phyloP scores from a whole-genome alignment of 2,329 filamentous ascomycete species.

The Trichoderma sp. region DNA sequence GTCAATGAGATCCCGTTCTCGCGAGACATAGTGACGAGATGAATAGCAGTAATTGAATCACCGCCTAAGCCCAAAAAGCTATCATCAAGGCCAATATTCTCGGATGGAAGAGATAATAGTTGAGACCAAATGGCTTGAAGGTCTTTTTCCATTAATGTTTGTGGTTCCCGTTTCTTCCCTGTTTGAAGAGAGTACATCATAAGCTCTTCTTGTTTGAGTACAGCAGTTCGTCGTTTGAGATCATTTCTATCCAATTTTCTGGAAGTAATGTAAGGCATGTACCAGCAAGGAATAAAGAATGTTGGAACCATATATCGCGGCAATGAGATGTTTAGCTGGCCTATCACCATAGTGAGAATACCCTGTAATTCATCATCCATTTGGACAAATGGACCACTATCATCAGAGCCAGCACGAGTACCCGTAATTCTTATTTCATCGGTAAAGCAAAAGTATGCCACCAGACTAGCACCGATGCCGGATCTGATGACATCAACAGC shows the following conservation, averaged over 20 bases:
- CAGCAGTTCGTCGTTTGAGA: not conserved
- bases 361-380: constrained; percentile 14
- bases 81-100: constrained; percentile 22
- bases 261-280: constrained; percentile 26
- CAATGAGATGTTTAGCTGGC: constrained; percentile 17
- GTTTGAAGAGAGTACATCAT: constrained; percentile 7
- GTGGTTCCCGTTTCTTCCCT: constrained; percentile 4
- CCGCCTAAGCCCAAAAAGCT: constrained; percentile 30
- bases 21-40: constrained; percentile 10
- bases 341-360: constrained; percentile 22
- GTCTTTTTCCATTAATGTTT: not conserved
- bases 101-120: constrained; percentile 13
- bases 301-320: constrained; percentile 26
- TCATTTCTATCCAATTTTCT: constrained; percentile 24
- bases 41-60: constrained; percentile 35
- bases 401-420: not conserved
- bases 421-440: constrained; percentile 7
- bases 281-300: constrained; percentile 24
- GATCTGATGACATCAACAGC: constrained; percentile 13
- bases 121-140: constrained; percentile 23
- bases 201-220: not conserved
- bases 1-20: constrained; percentile 18
- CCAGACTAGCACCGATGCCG: not conserved
- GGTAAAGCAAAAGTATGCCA: constrained; percentile 18
- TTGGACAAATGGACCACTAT: constrained; percentile 18